Evolutionary conservation across 768 basidiomycete species (phyloP), one percentile per base, ranked within the genome.

Genomic region (Crucibulum laeve): DNA sequence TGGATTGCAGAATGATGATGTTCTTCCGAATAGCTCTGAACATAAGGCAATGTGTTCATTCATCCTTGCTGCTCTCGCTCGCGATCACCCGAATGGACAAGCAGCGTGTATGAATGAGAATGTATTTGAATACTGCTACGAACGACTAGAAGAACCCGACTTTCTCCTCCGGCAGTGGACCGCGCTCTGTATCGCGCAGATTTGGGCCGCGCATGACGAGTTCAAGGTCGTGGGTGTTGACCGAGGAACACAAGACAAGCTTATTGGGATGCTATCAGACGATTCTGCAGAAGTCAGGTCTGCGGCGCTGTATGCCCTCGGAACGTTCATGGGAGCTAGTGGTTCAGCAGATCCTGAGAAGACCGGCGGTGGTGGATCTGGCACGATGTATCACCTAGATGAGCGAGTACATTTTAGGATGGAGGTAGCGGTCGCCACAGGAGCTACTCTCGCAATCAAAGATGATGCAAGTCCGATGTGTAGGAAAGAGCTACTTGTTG

Each of bases 1-100:
- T 5, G 79, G 78, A 5, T 71, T 80, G 21, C 74, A 73, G 45
- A 83, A 88, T 28, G 87, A 88, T 43, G 71, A 72, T 25, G 59
- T 77, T 32, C 79, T 97, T n/a, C 93, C 94, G 0, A 96, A 99
- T 62, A 82, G 84, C 40, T 87, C 88, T 4, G 96, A 98, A 59
- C 93, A 97, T 63, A 89, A 91, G 51, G 93, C 96, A 1, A 98
- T 98, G 95, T 98, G 94, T 59, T 89, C 92, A 1, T 98, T 98
- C 68, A 93, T 97, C 53, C 81, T 98, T 21, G 78, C 87, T 18
- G 82, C 92, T 11, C 82, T 96, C 39, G 84, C 87, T 30, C 82
- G 95, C n/a, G 92, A 91, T 55, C 91, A 85, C 59, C 76, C 78
- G n/a, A 74, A 76, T 2, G 94, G 94, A 4, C 93, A 98, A 64